Evolutionary conservation across 768 basidiomycete species (phyloP).

Genomic region (Paxillus involutus): DNA sequence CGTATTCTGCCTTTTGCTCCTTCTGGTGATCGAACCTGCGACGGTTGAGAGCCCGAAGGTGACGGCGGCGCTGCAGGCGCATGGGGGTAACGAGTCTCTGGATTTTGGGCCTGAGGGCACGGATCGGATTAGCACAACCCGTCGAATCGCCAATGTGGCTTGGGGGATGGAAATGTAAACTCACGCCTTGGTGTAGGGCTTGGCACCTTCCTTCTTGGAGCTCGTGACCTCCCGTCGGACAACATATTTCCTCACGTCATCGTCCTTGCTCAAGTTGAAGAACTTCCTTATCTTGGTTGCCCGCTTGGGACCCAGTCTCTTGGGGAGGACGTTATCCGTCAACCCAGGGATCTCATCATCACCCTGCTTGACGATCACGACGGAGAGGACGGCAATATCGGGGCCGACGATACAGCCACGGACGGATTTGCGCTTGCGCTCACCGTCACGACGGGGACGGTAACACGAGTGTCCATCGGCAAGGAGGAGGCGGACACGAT

Average conservation of each 20-base stretch:
- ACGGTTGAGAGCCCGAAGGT: constrained; percentile 84
- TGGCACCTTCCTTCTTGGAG: constrained; percentile 84
- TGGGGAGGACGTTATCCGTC: constrained; percentile 90
- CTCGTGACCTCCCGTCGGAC: constrained; percentile 89
- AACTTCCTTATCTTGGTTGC: constrained; percentile 96
- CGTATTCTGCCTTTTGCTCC: constrained; percentile 94
- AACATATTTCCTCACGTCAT: constrained; percentile 98
- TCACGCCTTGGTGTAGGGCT: constrained; percentile 97
- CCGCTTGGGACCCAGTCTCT: constrained; percentile 95
- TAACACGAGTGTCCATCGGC: constrained; percentile 98
- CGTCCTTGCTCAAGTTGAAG: constrained; percentile 97
- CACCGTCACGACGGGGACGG: constrained; percentile 87
- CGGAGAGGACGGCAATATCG: constrained; percentile 92
- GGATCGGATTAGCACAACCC: constrained; percentile 3
- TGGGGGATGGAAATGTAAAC: constrained; percentile 30
- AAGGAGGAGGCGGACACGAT: constrained; percentile 93
- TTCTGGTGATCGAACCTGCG: constrained; percentile 88
- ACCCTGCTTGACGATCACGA: constrained; percentile 96
- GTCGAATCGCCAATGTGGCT: no score
- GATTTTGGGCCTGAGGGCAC: constrained; percentile 77
- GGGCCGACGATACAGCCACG: constrained; percentile 97
- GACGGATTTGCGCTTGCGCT: constrained; percentile 98
- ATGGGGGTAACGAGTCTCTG: constrained; percentile 94
- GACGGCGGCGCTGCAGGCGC: constrained; percentile 95
- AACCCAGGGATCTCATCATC: constrained; percentile 87